A percentile compares a stretch with the other conserved stretches of the same genome.
These are phyloP conservation scores for Aspergillus sojae DNA, from an alignment of 2,329 filamentous ascomycete species.

Conservation along the genomic window DNA sequence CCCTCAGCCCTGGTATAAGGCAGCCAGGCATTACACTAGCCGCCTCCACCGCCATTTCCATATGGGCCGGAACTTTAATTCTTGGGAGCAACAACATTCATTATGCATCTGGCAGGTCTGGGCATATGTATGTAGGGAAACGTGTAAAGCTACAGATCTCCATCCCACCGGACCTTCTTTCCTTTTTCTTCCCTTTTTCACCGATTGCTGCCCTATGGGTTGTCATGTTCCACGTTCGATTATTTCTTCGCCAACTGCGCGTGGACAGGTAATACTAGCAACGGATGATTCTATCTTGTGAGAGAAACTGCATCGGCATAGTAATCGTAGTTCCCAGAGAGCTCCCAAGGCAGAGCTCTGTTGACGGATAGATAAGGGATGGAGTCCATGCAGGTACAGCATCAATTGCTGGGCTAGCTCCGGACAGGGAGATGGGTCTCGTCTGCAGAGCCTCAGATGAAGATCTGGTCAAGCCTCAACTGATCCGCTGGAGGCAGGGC, in stretches of 20 bases:
- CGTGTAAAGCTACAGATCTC: background rate
- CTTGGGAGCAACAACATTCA: background rate
- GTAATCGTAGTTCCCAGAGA: background rate
- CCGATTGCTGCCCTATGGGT: background rate
- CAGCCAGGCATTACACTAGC: conserved; percentile 1
- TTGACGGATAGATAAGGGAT: background rate
- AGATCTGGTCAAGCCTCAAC: background rate
- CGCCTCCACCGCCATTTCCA: conserved; percentile 1
- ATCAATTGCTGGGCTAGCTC: background rate
- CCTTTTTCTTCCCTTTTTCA: background rate
- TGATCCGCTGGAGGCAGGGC: background rate
- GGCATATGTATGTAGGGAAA: background rate
- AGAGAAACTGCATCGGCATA: background rate
- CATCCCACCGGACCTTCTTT: background rate
- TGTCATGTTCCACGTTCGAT: background rate
- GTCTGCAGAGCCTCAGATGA: background rate
- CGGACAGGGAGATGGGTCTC: conserved; percentile 2
- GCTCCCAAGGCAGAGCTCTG: background rate
- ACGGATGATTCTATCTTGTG: background rate
- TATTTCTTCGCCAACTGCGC: background rate
- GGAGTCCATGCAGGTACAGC: conserved; percentile 7
- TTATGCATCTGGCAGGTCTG: background rate
- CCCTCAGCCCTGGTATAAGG: conserved; percentile 5
- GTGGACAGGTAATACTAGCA: background rate
- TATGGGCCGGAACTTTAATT: background rate